These are phyloP conservation scores for Vitis rupestris DNA, from an alignment of 164 flowering plant genomes.

Conservation along the genomic window DNA sequence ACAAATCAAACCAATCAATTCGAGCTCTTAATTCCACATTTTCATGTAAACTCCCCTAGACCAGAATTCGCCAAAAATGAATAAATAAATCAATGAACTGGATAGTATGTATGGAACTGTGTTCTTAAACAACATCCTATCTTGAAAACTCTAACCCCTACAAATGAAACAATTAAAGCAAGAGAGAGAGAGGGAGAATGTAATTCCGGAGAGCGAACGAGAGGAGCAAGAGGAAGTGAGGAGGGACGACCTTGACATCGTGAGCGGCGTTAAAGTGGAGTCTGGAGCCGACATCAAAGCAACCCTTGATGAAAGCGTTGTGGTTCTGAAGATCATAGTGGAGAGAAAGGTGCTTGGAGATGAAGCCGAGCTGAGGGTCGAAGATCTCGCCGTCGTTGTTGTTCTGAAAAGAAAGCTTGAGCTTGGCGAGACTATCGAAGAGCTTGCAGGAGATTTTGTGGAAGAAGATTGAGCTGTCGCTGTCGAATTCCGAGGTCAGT, in stretches of 20 bases:
- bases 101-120: too few relatives aligned
- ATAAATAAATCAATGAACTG: too few relatives aligned
- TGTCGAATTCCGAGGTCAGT: slow-evolving; percentile 83
- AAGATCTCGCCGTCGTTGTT: slow-evolving; percentile 51
- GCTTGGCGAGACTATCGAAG: slow-evolving; percentile 74
- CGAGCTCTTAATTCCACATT: too few relatives aligned
- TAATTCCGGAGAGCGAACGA: neutral
- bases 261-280: slow-evolving; percentile 57
- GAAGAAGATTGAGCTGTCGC: slow-evolving; percentile 63
- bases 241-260: slow-evolving; percentile 58
- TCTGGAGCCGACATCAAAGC: slow-evolving; percentile 45
- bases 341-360: slow-evolving; percentile 58
- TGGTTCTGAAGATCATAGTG: slow-evolving; percentile 67
- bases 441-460: slow-evolving; percentile 84
- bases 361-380: slow-evolving; percentile 51
- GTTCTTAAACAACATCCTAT: too few relatives aligned
- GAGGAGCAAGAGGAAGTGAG: neutral
- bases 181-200: neutral
- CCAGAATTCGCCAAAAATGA: too few relatives aligned
- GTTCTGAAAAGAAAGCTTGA: slow-evolving; percentile 69
- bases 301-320: slow-evolving; percentile 50
- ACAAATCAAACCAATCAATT: too few relatives aligned
- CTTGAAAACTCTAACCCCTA: too few relatives aligned
- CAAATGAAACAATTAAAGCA: too few relatives aligned
- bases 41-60: too few relatives aligned